Conservation (phyloP, 352 stramenopile species). For the Phytophthora ohioensis region DNA sequence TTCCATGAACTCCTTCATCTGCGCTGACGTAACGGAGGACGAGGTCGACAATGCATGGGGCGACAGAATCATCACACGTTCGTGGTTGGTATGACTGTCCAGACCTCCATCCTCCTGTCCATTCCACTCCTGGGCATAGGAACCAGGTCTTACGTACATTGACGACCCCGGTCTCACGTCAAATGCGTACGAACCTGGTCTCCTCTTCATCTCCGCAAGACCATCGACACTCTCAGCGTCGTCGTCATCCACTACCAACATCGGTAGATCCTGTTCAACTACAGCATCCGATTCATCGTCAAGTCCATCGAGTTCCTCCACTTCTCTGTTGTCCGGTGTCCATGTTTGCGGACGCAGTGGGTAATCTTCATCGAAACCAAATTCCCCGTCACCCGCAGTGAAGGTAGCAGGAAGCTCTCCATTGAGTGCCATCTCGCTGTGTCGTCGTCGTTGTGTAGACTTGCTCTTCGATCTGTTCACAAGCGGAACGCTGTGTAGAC, state of each 20-base stretch:
- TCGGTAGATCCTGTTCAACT: conserved; percentile 41
- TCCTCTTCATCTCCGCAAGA: conserved; percentile 39
- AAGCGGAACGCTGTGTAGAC: conserved; percentile 59
- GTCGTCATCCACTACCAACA: conserved; percentile 46
- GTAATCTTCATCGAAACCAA: conserved; percentile 13
- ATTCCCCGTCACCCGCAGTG: conserved; percentile 2
- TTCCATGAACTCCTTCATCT: conserved; percentile 40
- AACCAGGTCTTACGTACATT: conserved; percentile 26
- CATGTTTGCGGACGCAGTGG: conserved; percentile 35
- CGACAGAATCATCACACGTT: conserved; percentile 41
- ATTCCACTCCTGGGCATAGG: conserved; percentile 39
- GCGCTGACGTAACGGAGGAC: conserved; percentile 49
- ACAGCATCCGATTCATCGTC: conserved; percentile 17
- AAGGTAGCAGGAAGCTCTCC: conserved; percentile 3
- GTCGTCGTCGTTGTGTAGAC: conserved; percentile 30
- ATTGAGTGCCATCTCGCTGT: conserved; percentile 31
- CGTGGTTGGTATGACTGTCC: conserved; percentile 33
- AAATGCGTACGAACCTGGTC: conserved; percentile 25
- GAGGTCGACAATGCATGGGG: conserved; percentile 40
- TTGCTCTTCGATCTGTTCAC: conserved; percentile 43
- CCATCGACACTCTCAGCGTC: conserved; percentile 46
- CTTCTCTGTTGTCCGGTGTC: conserved; percentile 32
- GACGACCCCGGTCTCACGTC: conserved; percentile 27
- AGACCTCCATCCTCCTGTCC: conserved; percentile 31
- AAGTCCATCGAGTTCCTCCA: conserved; percentile 40